Base-by-base conservation (phyloP, 176 grass and related monocot species). In the Paspalum vaginatum region DNA sequence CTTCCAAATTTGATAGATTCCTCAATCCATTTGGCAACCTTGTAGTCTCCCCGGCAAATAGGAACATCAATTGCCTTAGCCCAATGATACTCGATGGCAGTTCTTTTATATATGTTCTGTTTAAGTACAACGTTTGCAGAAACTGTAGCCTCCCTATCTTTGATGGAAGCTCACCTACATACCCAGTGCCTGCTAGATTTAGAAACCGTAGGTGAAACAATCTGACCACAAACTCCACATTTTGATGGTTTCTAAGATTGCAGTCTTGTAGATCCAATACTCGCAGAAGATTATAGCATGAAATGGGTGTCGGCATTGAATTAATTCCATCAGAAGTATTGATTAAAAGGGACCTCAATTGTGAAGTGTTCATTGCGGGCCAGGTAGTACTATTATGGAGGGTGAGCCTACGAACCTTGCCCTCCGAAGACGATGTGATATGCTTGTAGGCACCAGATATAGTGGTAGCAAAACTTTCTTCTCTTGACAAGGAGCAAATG, bases 211-310 rank as follows among this genome's bases (percentile, higher is more conserved):
- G 63, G 38, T 65, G 63, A 20, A 38, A 10, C 20, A 65, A 65
- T 7, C 38, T 20, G 16, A 37, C 63, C 5, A 65, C 0, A 65
- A 63, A 50, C 22, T 2, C 2, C 4, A 13, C 7, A 8, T 8
- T 41, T 20, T 2, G 13, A 11, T 20, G 16, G 16, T 11, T 17
- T 7, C 20, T 11, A 22, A 74, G 32, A 11, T 61, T 16, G 15
- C 13, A 76, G 27, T 11, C n/a, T 76, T 15, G 38, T 43, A 45
- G 32, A 57, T 74, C 71, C 37, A 74, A 56, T 54, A 74, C 51
- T 7, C 51, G 71, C 0, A 74, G 6, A 74, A 42, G 17, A 21
- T 11, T 8, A 54, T 11, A 74, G 12, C 2, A 2, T 8, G 71
- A 57, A 8, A 74, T n/a, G 18, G 20, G 71, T 1, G 4, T n/a